A percentile compares a stretch with the other conserved stretches of the same genome.
These are phyloP conservation scores for Ceratocystis albifundus DNA, from an alignment of 2,329 filamentous ascomycete genomes.

Conservation along the genomic window DNA sequence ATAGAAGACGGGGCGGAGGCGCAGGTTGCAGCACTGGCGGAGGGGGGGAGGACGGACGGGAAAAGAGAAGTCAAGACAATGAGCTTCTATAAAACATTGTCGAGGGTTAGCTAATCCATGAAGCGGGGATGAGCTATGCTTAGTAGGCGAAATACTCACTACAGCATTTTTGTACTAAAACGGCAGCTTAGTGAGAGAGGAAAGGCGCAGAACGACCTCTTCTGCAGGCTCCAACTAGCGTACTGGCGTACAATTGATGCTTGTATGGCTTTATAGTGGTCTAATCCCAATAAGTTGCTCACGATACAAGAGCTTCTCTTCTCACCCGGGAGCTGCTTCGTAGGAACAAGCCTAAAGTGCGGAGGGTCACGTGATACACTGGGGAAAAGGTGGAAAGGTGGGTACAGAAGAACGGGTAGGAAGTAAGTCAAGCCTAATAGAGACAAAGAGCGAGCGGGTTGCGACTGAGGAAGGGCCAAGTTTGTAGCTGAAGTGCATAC, in stretches of 20 bases:
- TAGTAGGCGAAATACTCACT: not conserved
- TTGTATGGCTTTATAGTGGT: not conserved
- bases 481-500: too few species aligned
- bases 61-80: not conserved
- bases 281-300: not conserved
- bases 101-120: not conserved
- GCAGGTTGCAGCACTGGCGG: not conserved
- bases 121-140: slow-evolving; percentile 5
- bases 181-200: not conserved
- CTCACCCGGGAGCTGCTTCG: not conserved
- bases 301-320: slow-evolving; percentile 12
- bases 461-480: not conserved
- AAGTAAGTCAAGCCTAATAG: slow-evolving; percentile 13
- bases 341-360: slow-evolving; percentile 1
- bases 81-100: slow-evolving; percentile 1
- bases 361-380: slow-evolving; percentile 14
- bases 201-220: not conserved
- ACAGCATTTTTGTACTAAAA: not conserved
- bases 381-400: slow-evolving; percentile 11
- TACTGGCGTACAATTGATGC: not conserved
- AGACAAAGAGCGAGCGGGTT: not conserved
- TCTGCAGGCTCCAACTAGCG: not conserved
- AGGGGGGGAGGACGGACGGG: too few species aligned
- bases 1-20: not conserved
- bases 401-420: slow-evolving; percentile 1